Evolutionary conservation across 2,329 filamentous ascomycete genomes (phyloP).

Genomic region (Colletotrichum nymphaeae): DNA sequence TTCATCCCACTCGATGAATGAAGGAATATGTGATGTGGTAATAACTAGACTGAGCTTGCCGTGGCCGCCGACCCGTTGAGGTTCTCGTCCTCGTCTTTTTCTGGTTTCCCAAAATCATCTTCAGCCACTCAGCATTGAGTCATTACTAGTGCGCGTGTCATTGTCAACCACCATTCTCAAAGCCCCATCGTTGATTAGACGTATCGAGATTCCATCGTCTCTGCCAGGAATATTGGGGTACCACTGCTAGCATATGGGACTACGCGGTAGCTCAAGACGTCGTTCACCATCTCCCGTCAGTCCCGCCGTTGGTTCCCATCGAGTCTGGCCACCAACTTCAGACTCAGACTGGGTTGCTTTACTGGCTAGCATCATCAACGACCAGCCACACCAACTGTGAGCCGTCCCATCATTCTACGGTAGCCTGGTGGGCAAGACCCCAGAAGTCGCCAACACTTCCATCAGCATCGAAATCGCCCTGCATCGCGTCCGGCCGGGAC

Average conservation of each 20-base stretch:
- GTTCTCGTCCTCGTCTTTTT: neutral
- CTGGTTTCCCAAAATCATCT: neutral
- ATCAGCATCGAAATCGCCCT: slow-evolving; percentile 26
- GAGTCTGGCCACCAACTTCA: neutral
- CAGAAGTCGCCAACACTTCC: neutral
- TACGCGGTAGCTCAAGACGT: neutral
- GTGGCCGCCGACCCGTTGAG: slow-evolving; percentile 14
- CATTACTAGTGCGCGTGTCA: slow-evolving; percentile 34
- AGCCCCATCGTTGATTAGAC: neutral
- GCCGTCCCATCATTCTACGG: neutral
- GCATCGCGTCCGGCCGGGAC: slow-evolving; percentile 27
- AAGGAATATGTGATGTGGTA: neutral
- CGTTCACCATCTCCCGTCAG: slow-evolving; percentile 11
- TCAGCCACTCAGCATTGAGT: slow-evolving; percentile 28
- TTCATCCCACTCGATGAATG: neutral
- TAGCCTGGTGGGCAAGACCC: neutral
- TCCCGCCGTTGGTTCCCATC: slow-evolving; percentile 18
- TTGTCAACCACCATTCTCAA: neutral
- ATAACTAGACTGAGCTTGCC: neutral
- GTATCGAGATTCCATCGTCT: neutral
- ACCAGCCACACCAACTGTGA: neutral
- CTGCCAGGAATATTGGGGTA: neutral
- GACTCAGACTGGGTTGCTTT: too few relatives aligned
- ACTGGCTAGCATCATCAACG: neutral
- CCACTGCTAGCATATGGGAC: neutral